These are phyloP conservation scores for Citrus sinensis DNA, from an alignment of 345 rosid species.

Conservation along the genomic window DNA sequence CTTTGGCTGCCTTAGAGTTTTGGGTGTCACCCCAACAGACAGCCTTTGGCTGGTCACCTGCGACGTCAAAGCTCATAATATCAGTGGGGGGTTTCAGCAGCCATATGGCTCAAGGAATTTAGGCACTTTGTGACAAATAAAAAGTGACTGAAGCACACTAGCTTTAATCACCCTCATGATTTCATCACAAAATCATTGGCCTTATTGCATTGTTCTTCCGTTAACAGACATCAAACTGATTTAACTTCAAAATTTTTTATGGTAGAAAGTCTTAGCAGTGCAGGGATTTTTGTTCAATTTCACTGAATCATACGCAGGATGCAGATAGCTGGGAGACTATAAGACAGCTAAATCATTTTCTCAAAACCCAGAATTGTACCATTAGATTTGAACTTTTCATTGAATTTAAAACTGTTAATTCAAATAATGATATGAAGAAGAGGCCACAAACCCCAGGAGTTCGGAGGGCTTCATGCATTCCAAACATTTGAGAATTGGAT, in stretches of 20 bases:
- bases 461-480: slow-evolving; percentile 47
- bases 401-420: background rate
- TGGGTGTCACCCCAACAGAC: slow-evolving; percentile 94
- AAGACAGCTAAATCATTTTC: background rate
- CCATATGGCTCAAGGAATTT: background rate
- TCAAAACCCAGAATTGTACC: background rate
- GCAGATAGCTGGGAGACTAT: background rate
- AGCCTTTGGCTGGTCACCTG: slow-evolving; percentile 74
- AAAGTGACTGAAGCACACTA: background rate
- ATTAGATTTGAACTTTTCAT: background rate
- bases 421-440: slow-evolving; percentile 7
- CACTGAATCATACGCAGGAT: background rate
- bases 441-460: slow-evolving; percentile 76
- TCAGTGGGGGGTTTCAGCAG: background rate
- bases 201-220: background rate
- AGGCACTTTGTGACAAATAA: too few species aligned
- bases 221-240: background rate
- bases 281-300: background rate
- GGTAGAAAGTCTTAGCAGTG: too few species aligned
- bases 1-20: slow-evolving; percentile 72
- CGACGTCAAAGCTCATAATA: background rate
- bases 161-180: background rate
- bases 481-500: slow-evolving; percentile 40
- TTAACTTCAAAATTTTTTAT: background rate
- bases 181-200: background rate